phyloP scores from a whole-genome alignment of 345 rosid species.

The Pugionium dolabratum region DNA sequence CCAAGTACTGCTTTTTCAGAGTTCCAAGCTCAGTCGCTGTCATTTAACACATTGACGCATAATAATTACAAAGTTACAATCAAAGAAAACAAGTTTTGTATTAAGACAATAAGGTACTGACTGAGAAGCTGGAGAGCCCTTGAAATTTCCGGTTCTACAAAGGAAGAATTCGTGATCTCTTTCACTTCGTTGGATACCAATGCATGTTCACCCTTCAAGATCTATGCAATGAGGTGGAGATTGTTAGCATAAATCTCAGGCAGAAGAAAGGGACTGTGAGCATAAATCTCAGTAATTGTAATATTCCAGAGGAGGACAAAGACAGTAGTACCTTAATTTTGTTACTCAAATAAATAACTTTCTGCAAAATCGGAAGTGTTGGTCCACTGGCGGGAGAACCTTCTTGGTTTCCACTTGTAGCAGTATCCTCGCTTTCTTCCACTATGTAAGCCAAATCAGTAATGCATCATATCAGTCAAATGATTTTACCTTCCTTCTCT shows the following conservation, averaged over 20 bases:
- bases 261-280: not conserved
- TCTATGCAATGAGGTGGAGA: conserved; percentile 40
- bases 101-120: conserved; percentile 39
- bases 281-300: not conserved
- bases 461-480: conserved; percentile 21
- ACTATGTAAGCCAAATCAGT: conserved; percentile 17
- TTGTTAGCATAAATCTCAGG: not conserved
- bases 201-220: conserved; percentile 70
- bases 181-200: conserved; percentile 54
- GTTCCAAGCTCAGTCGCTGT: conserved; percentile 62
- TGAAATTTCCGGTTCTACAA: conserved; percentile 52
- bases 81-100: conserved; percentile 20
- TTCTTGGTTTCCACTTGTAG: conserved; percentile 43
- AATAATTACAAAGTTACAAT: conserved; percentile 12
- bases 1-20: conserved; percentile 65
- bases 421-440: conserved; percentile 52
- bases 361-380: conserved; percentile 73
- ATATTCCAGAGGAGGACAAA: conserved; percentile 3
- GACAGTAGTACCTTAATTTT: conserved; percentile 57
- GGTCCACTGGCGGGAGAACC: conserved; percentile 53
- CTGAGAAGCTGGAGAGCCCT: conserved; percentile 55
- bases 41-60: conserved; percentile 28
- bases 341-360: conserved; percentile 58
- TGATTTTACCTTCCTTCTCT: too few species aligned
- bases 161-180: conserved; percentile 46